Evolutionary conservation across 2,329 filamentous ascomycete genomes (phyloP), one percentile per base, ranked within the genome.

Genomic region (Epichloe sp.): DNA sequence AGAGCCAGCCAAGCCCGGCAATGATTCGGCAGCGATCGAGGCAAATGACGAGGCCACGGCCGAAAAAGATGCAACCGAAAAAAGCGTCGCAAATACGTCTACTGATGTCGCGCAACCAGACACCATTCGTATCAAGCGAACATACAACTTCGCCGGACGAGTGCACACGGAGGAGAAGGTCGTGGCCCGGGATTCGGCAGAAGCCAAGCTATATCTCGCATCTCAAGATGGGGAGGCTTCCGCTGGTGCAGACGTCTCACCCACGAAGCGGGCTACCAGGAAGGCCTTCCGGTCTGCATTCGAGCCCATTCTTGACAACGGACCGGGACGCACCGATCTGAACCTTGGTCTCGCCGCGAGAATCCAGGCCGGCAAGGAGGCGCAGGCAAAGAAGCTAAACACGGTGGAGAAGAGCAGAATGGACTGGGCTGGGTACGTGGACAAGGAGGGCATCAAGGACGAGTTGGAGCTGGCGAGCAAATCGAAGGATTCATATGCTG

Each of bases 101-200:
- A 5, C 45, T 8, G 37, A 37, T 17, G 8, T 11, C 19, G n/a
- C 43, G 8, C 50, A 47, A 17, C n/a, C 44, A 23, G 50, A 68
- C 5, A 73, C 72, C 68, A 72, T 88, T 58, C 77, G 75, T 54
- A 83, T 88, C 54, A 85, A 82, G 59, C 80, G 83, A 34, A 83
- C 79, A 14, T 88, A 86, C 67, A 85, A 83, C 58, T 88, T 88
- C 58, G 85, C 85, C 37, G 85, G 85, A 34, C 79, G 84, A 59
- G 74, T 83, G 12, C 80, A 85, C 59, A 84, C 77, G 0, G 85
- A 88, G 60, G 82, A 86, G 62, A 87, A 86, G 62, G 68, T 82
- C 11, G 81, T 88, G 1, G 70, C 79, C 3, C 74, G 77, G 44
- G 74, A 79, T 60, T 85, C 81, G 0, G 81, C 81, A 50, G 82